Conservation (phyloP, 768 basidiomycete genomes). For the Pleurotus tuoliensis region DNA sequence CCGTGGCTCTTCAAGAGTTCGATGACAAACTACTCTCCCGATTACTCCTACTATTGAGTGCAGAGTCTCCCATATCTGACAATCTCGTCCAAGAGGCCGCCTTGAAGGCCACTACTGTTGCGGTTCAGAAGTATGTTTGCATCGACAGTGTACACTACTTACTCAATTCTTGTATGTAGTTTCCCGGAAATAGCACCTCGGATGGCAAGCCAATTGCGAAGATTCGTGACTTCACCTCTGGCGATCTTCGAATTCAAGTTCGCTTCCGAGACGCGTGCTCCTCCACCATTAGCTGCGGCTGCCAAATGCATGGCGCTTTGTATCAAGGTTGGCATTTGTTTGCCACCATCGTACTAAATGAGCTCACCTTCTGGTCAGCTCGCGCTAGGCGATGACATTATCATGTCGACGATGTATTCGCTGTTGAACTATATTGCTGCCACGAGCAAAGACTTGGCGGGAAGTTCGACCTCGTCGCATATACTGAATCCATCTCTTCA, state of each 20-base stretch:
- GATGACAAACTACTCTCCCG: constrained; percentile 67
- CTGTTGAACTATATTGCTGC: constrained; percentile 89
- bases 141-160: background rate
- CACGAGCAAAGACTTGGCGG: constrained; percentile 72
- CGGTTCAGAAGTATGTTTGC: constrained; percentile 71
- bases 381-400: constrained; percentile 81
- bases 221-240: constrained; percentile 84
- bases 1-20: constrained; percentile 63
- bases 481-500: constrained; percentile 38
- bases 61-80: constrained; percentile 77
- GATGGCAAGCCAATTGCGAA: constrained; percentile 76
- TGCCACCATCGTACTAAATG: background rate
- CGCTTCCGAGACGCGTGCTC: constrained; percentile 64
- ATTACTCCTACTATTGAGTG: constrained; percentile 73
- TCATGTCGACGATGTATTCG: constrained; percentile 96
- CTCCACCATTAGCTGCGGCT: constrained; percentile 77
- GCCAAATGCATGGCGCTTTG: constrained; percentile 89
- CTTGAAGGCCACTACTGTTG: constrained; percentile 75
- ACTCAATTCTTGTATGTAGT: constrained; percentile 31
- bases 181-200: constrained; percentile 75
- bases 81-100: constrained; percentile 87
- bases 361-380: constrained; percentile 40
- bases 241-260: constrained; percentile 88
- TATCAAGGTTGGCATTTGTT: constrained; percentile 56
- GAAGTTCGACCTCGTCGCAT: constrained; percentile 41